These are phyloP conservation scores for Camillea tinctor DNA, from an alignment of 2,329 filamentous ascomycete genomes.

Conservation along the genomic window DNA sequence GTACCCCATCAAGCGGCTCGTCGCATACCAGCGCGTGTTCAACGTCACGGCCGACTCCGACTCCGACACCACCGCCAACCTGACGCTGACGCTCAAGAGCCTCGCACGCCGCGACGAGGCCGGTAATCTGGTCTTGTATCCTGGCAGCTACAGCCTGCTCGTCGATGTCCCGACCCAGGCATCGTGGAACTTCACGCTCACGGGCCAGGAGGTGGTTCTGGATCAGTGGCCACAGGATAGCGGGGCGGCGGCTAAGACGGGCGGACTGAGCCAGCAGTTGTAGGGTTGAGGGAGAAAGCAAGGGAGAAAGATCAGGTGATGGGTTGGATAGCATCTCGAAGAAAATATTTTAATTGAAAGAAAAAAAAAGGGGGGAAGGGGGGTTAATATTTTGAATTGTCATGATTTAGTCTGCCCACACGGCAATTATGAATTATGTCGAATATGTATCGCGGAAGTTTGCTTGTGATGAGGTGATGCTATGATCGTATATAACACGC, in stretches of 20 bases:
- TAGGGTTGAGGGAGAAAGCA: no score
- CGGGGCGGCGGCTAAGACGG: background rate
- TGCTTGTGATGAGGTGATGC: no score
- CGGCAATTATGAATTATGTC: no score
- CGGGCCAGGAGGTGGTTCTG: slow-evolving; percentile 36
- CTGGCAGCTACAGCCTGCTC: slow-evolving; percentile 42
- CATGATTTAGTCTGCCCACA: no score
- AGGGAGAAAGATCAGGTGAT: no score
- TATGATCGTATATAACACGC: no score
- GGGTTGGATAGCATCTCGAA: no score
- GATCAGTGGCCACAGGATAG: slow-evolving; percentile 32
- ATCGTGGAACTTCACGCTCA: slow-evolving; percentile 39
- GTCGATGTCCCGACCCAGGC: slow-evolving; percentile 39
- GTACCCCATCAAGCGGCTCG: slow-evolving; percentile 44
- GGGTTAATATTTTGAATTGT: no score
- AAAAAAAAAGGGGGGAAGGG: no score
- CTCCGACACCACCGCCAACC: slow-evolving; percentile 24
- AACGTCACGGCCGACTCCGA: slow-evolving; percentile 25
- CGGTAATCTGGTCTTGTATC: slow-evolving; percentile 46
- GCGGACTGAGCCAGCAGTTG: no score
- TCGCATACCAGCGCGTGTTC: slow-evolving; percentile 41
- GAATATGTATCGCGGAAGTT: no score
- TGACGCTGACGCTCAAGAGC: slow-evolving; percentile 44
- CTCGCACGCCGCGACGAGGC: slow-evolving; percentile 42
- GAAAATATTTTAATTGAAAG: no score